Evolutionary conservation across 1,139 yeast genomes (phyloP).

Genomic region (Yarrowia galli): DNA sequence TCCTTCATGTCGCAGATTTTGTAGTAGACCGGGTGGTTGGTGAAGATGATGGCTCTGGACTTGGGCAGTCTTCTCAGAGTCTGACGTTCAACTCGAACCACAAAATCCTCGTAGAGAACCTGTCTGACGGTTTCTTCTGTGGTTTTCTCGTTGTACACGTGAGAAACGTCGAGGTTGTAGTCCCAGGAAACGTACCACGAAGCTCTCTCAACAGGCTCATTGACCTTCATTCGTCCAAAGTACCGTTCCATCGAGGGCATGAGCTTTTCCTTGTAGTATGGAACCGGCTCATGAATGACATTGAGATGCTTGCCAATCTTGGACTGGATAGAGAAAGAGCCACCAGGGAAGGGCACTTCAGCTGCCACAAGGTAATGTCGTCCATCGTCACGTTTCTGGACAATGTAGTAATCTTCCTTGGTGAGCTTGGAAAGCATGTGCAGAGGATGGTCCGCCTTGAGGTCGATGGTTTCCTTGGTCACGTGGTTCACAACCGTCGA

Average conservation of each 20-base stretch:
- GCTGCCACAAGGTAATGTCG: conserved; percentile 72
- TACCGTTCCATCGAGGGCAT: conserved; percentile 77
- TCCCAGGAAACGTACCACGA: conserved; percentile 81
- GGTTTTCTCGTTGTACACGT: conserved; percentile 53
- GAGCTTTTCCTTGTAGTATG: conserved; percentile 71
- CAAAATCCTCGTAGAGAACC: conserved; percentile 55
- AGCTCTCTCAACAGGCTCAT: conserved; percentile 73
- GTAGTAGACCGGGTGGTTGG: conserved; percentile 74
- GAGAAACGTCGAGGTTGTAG: conserved; percentile 60
- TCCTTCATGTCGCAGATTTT: conserved; percentile 78
- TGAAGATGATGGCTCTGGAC: conserved; percentile 64
- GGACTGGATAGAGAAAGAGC: conserved; percentile 66
- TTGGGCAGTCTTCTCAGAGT: conserved; percentile 70
- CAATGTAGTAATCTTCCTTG: conserved; percentile 72
- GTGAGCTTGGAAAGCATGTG: conserved; percentile 71
- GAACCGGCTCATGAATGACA: conserved; percentile 72
- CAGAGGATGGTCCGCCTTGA: conserved; percentile 69
- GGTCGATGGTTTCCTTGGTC: conserved; percentile 66
- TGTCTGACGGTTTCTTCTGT: conserved; percentile 43
- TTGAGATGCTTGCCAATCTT: conserved; percentile 70
- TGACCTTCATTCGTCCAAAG: conserved; percentile 66
- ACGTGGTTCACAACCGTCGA: conserved; percentile 66
- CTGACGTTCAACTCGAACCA: conserved; percentile 69
- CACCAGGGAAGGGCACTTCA: conserved; percentile 82
- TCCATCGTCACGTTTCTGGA: conserved; percentile 61